A percentile compares a stretch with the other conserved stretches of the same genome.
Evolutionary conservation across 1,284 basidiomycete species (phyloP).

Genomic region (Cutaneotrichosporon curvatum): DNA sequence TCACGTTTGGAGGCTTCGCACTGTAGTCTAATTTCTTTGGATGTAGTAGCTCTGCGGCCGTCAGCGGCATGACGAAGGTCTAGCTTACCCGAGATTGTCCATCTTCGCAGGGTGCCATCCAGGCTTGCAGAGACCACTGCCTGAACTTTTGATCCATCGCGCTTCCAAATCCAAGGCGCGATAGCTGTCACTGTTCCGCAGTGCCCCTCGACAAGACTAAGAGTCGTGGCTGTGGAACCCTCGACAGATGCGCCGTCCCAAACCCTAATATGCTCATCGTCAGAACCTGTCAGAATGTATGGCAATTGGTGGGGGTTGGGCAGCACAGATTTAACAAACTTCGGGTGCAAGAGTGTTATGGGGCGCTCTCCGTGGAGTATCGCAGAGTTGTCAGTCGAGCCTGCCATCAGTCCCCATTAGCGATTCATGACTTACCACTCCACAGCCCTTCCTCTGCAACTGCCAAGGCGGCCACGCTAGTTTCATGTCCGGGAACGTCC

Average conservation of each 20-base stretch:
- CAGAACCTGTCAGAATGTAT: slow-evolving; percentile 57
- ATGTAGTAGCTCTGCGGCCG: slow-evolving; percentile 29
- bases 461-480: slow-evolving; percentile 54
- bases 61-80: background rate
- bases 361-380: slow-evolving; percentile 51
- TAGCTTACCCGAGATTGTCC: slow-evolving; percentile 62
- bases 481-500: slow-evolving; percentile 47
- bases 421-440: slow-evolving; percentile 59
- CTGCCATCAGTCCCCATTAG: slow-evolving; percentile 47
- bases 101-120: slow-evolving; percentile 75
- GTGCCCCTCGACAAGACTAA: slow-evolving; percentile 65
- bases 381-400: slow-evolving; percentile 77
- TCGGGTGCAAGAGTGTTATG: slow-evolving; percentile 54
- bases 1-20: slow-evolving; percentile 12
- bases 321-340: slow-evolving; percentile 64
- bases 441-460: slow-evolving; percentile 64
- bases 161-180: slow-evolving; percentile 59
- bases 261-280: slow-evolving; percentile 70
- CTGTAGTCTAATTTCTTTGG: slow-evolving; percentile 25
- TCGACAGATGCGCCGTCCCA: slow-evolving; percentile 48
- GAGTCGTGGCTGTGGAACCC: slow-evolving; percentile 39
- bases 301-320: slow-evolving; percentile 56
- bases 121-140: slow-evolving; percentile 68
- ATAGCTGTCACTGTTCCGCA: slow-evolving; percentile 76
- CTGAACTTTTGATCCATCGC: slow-evolving; percentile 47